These are phyloP conservation scores for Dalbergia oliveri DNA, from an alignment of 306 rosid genomes.

Conservation along the genomic window DNA sequence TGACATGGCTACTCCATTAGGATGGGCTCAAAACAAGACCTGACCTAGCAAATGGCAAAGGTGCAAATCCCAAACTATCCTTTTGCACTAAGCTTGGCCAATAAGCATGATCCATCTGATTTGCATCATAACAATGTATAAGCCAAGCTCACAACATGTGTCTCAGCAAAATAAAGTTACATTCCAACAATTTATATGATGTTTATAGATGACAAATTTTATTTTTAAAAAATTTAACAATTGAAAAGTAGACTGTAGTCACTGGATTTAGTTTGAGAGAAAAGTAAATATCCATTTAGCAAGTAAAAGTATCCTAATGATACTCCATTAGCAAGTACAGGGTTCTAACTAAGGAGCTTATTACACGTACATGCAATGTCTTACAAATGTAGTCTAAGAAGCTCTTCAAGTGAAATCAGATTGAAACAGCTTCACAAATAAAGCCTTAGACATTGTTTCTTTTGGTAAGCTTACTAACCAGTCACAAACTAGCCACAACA, in stretches of 20 bases:
- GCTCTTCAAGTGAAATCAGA: slow-evolving; percentile 46
- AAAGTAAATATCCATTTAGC: slow-evolving; percentile 9
- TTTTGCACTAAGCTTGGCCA: slow-evolving; percentile 84
- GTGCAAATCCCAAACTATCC: slow-evolving; percentile 61
- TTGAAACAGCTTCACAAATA: slow-evolving; percentile 49
- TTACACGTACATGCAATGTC: neutral
- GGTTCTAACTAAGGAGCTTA: neutral
- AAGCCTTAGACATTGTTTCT: slow-evolving; percentile 53
- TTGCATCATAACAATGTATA: slow-evolving; percentile 32
- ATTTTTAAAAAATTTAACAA: neutral
- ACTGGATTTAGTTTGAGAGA: neutral
- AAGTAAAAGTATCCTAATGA: slow-evolving; percentile 3
- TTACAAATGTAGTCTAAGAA: slow-evolving; percentile 40
- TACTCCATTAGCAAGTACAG: neutral
- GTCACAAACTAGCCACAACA: slow-evolving; percentile 40
- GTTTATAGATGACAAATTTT: neutral
- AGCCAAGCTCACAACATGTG: slow-evolving; percentile 10
- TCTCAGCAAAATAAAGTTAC: neutral
- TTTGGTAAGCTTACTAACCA: slow-evolving; percentile 78
- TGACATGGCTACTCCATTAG: slow-evolving; percentile 95
- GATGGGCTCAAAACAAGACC: slow-evolving; percentile 95
- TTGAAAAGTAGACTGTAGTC: neutral
- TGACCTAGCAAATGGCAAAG: slow-evolving; percentile 90
- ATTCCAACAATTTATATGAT: neutral
- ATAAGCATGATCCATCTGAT: slow-evolving; percentile 89